These are phyloP conservation scores for Nemania diffusa DNA, from an alignment of 2,329 filamentous ascomycete genomes.

Conservation along the genomic window DNA sequence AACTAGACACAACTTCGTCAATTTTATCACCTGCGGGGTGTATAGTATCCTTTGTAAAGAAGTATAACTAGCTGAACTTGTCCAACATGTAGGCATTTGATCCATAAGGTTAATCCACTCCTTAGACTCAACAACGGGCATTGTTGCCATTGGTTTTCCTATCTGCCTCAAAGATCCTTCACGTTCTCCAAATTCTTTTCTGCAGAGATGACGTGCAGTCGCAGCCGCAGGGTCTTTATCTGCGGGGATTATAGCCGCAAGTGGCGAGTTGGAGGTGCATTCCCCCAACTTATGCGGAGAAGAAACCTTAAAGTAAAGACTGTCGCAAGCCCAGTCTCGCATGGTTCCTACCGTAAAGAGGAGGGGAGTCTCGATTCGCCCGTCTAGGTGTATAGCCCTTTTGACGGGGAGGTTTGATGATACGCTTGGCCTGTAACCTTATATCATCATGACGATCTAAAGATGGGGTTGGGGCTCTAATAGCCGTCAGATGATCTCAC, in stretches of 20 bases:
- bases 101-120: background rate
- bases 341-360: background rate
- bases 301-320: slow-evolving; percentile 3
- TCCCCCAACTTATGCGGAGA: slow-evolving; percentile 5
- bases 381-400: background rate
- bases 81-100: too few relatives aligned
- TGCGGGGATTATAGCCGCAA: slow-evolving; percentile 7
- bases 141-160: too few relatives aligned
- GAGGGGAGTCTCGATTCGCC: slow-evolving; percentile 9
- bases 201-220: slow-evolving; percentile 15
- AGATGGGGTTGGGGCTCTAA: background rate
- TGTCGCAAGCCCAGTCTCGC: too few relatives aligned
- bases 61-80: too few relatives aligned
- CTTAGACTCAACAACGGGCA: background rate
- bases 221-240: background rate
- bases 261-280: slow-evolving; percentile 16
- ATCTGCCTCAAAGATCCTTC: too few relatives aligned
- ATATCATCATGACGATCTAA: slow-evolving; percentile 29
- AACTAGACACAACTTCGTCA: too few relatives aligned
- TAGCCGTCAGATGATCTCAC: background rate
- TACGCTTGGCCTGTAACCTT: slow-evolving; percentile 1
- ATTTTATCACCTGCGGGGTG: too few relatives aligned
- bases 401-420: background rate
- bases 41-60: too few relatives aligned
- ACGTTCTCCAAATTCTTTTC: slow-evolving; percentile 40